Base-by-base conservation (phyloP, 164 flowering plant species). In the Nymphaea colorata region DNA sequence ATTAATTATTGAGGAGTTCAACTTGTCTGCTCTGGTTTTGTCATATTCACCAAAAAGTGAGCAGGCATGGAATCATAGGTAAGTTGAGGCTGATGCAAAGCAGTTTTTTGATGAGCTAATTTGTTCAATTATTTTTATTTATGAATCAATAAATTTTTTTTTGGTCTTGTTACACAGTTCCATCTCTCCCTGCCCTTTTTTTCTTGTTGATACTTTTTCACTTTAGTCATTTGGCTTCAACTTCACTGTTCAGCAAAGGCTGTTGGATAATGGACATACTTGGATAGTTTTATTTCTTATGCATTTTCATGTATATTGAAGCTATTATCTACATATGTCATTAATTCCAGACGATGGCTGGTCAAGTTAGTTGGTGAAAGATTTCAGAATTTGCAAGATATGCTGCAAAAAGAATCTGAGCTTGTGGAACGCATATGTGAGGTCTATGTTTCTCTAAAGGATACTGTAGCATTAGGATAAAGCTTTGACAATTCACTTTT, bases 1-100 rank as follows among this genome's bases (percentile, higher is more conserved):
- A 42, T 43, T 76, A 36, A 79, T 73, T 42, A 66, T 81, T 79
- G 85, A 86, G 67, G 98, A 94, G 79, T 90, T 94, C 71, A 77
- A 51, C 61, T 79, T 94, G 18, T 88, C 96, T 25, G 66, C 79
- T 4, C 77, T 91, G 67, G 77, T 94, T 69, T 91, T 94, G 63
- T 91, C 99, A 63, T 77, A 81, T 79, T 78, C 93, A 7, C 93
- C 99, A 1, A 94, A 94, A 75, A 86, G 92, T 79, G 99, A 94
- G 62, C 79, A 76, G 70, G 93, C 97, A 43, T 94, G 99, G 99
- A 82, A 85, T 75, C 94, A 94, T 73, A 84, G 98, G 98, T 93
- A 79, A 69, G 63, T 6, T 63, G 16, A 66, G 6, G 36, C 36
- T 25, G 36, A 25, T 25, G 36, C 36, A 25, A 25, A 25, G 36